These are phyloP conservation scores for Vaccinium macrocarpon DNA, from an alignment of 148 eudicot genomes.

Conservation along the genomic window DNA sequence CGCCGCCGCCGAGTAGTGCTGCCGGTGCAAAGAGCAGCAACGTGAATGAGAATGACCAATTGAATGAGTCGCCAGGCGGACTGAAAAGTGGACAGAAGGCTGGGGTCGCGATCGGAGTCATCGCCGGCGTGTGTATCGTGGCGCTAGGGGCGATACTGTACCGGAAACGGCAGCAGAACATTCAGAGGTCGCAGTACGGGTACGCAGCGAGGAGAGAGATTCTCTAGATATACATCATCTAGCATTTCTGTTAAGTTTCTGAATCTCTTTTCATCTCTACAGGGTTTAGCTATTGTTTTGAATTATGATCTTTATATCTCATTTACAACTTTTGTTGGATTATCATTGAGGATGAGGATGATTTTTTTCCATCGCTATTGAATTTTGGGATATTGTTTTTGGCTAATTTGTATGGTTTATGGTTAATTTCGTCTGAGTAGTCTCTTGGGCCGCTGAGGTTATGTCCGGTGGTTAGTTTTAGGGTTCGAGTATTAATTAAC, in stretches of 20 bases:
- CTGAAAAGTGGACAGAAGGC: constrained; percentile 42
- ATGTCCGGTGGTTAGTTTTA: no score
- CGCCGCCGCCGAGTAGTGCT: constrained; percentile 1
- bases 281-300: neutral
- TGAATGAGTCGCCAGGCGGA: constrained; percentile 19
- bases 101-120: constrained; percentile 35
- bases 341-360: neutral
- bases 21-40: neutral
- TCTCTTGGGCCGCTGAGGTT: no score
- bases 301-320: neutral
- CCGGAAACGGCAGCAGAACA: constrained; percentile 45
- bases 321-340: neutral
- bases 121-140: constrained; percentile 27
- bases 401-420: neutral
- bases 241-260: neutral
- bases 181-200: constrained; percentile 42
- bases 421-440: neutral
- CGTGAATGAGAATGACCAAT: neutral
- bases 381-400: neutral
- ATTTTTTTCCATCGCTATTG: neutral
- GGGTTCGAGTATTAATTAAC: no score
- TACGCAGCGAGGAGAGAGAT: constrained; percentile 35
- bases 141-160: constrained; percentile 31
- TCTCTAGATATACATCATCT: constrained; percentile 20
- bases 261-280: neutral